Evolutionary conservation across 768 basidiomycete species (phyloP), one percentile per base, ranked within the genome.

Genomic region (Pulveroboletus sp.): DNA sequence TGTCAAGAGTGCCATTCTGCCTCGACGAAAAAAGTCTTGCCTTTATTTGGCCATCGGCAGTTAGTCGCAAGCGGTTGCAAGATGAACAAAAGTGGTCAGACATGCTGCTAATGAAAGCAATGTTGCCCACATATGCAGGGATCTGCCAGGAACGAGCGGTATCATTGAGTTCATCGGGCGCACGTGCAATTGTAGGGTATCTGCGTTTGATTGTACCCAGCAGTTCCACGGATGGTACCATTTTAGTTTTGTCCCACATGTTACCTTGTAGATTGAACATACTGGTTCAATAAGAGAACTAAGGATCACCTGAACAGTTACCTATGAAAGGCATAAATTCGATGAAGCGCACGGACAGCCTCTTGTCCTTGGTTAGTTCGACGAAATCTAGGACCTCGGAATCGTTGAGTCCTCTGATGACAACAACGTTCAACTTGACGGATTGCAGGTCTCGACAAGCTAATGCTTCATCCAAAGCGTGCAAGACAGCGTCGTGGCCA

Each of bases 291-390:
- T 17, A 49, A 49, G 34, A 20, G 42, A 37, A 52, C 2, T 4
- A 24, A 27, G n/a, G 40, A 44, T 11, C 29, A 36, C 35, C 50
- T 4, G 32, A 43, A 37, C 3, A 60, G 67, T 54, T 55, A 87
- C 86, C 92, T 57, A 83, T 86, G 65, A 95, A 95, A 11, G 92
- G 90, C 93, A 95, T 94, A 63, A 89, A 94, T 67, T 93, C 91
- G 50, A 93, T 94, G 65, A 94, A 92, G 31, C 93, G 80, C 34
- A 93, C 81, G 32, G 81, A 87, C 22, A 92, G 67, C 2, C 71
- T 65, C 38, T 73, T 73, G 38, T 85, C 69, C 57, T 77, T 80
- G 5, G 87, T 89, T 68, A 93, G 71, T 58, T 85, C 80, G 34
- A 91, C 81, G 61, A 94, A 93, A 49, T 86, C 84, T 3, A 82